Conservation (phyloP, 164 flowering plant genomes). For the Warburgia ugandensis region DNA sequence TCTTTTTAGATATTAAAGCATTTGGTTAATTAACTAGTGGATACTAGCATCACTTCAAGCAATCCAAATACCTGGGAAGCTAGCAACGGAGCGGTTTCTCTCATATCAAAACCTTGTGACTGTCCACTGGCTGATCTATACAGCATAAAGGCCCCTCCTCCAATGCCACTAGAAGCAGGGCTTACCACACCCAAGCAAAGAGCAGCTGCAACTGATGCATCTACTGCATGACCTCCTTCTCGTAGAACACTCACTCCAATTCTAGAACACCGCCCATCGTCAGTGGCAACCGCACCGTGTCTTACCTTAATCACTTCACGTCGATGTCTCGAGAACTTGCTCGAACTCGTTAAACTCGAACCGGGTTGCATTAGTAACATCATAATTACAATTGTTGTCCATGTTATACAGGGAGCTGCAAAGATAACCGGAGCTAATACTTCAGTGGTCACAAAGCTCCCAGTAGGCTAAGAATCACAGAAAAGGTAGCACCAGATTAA, state of each 20-base stretch:
- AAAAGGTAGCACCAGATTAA: too few species aligned
- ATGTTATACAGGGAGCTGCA: conserved; percentile 10
- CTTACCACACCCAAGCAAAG: conserved; percentile 65
- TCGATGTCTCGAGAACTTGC: background rate
- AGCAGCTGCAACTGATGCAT: conserved; percentile 57
- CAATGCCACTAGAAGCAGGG: conserved; percentile 67
- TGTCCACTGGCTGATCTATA: conserved; percentile 33
- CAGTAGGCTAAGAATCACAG: too few species aligned
- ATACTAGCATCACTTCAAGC: too few species aligned
- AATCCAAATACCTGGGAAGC: conserved; percentile 41
- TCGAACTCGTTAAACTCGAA: conserved; percentile 2
- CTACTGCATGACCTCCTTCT: conserved; percentile 59
- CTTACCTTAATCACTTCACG: conserved; percentile 22
- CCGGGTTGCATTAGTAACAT: conserved; percentile 8
- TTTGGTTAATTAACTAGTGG: too few species aligned
- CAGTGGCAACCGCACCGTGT: conserved; percentile 52
- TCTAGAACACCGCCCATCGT: conserved; percentile 47
- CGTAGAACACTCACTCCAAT: conserved; percentile 45
- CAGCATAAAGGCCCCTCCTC: conserved; percentile 64
- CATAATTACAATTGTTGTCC: conserved; percentile 11
- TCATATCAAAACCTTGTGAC: conserved; percentile 46
- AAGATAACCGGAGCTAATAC: too few species aligned
- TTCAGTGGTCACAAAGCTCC: too few species aligned
- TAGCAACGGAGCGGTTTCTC: conserved; percentile 56
- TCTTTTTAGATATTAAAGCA: background rate